phyloP scores from a whole-genome alignment of 257 asterid genomes.

The Handroanthus guayacan region DNA sequence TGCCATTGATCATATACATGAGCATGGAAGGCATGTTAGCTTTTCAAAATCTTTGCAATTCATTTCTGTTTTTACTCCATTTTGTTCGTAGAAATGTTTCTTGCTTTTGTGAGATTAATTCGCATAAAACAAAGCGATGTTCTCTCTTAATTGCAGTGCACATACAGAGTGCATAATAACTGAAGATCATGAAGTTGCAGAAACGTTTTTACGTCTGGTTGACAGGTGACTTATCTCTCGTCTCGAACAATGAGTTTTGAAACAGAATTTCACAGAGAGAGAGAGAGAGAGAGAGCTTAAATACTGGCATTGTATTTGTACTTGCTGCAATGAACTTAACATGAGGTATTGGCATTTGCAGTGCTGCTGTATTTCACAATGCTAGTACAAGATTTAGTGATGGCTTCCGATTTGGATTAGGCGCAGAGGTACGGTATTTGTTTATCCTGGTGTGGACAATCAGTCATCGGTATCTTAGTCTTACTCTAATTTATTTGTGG shows the following conservation, averaged over 20 bases:
- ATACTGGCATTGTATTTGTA: constrained; percentile 9
- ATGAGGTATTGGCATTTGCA: constrained; percentile 39
- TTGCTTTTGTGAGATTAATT: constrained; percentile 22
- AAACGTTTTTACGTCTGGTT: constrained; percentile 62
- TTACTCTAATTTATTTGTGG: constrained; percentile 21
- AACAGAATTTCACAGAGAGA: neutral
- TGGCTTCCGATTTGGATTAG: constrained; percentile 95
- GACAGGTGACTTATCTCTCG: constrained; percentile 54
- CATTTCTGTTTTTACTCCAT: neutral
- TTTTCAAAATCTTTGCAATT: constrained; percentile 8
- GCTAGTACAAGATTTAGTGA: constrained; percentile 94
- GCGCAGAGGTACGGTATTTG: constrained; percentile 80
- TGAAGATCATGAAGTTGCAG: constrained; percentile 80
- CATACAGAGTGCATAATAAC: constrained; percentile 92
- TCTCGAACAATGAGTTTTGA: neutral
- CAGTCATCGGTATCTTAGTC: neutral
- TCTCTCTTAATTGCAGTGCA: constrained; percentile 62
- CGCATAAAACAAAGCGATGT: constrained; percentile 16
- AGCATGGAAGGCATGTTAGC: constrained; percentile 79
- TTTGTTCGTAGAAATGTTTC: neutral
- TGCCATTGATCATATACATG: constrained; percentile 92
- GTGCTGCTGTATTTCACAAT: constrained; percentile 96
- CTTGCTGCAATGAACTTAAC: constrained; percentile 22
- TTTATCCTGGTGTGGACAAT: neutral
- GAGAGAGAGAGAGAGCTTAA: neutral